Evolutionary conservation across 371 early-diverging fungal genomes (phyloP).

Genomic region (Apophysomyces variabilis): DNA sequence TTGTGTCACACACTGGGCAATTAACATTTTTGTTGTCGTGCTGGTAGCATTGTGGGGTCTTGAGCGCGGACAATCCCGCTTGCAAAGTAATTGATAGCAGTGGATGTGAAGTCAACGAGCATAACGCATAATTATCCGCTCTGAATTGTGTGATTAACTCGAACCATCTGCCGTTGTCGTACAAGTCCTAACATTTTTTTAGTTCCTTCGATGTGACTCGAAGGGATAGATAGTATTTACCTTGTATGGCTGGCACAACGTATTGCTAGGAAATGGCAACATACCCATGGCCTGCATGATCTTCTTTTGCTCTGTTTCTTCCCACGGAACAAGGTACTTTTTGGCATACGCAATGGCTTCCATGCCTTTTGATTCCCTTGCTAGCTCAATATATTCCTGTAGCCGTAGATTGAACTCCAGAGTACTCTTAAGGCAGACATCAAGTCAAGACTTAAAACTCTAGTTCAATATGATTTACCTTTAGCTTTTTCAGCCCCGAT

Average conservation of each 20-base stretch:
- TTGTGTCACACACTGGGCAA: conserved; percentile 91
- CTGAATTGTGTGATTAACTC: conserved; percentile 80
- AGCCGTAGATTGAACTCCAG: conserved; percentile 92
- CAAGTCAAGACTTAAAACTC: not conserved
- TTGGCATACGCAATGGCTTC: conserved; percentile 87
- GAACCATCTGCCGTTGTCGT: conserved; percentile 81
- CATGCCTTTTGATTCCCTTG: conserved; percentile 58
- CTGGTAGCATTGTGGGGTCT: conserved; percentile 82
- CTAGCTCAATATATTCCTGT: conserved; percentile 93
- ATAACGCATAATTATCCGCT: conserved; percentile 80
- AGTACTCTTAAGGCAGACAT: conserved; percentile 65
- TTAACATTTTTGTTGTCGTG: conserved; percentile 80
- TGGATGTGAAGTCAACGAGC: conserved; percentile 84
- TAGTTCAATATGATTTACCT: conserved; percentile 22
- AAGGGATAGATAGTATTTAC: conserved; percentile 13
- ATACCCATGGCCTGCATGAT: conserved; percentile 88
- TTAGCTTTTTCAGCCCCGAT: conserved; percentile 76
- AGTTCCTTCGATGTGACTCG: not conserved
- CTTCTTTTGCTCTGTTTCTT: conserved; percentile 71
- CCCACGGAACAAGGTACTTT: conserved; percentile 79
- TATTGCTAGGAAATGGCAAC: conserved; percentile 78
- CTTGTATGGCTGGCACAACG: conserved; percentile 61
- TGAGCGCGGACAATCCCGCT: conserved; percentile 92
- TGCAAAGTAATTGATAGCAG: conserved; percentile 86
- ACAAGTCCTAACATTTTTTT: conserved; percentile 49